These are phyloP conservation scores for Serendipita sp. DNA, from an alignment of 1,284 basidiomycete genomes.

Conservation along the genomic window DNA sequence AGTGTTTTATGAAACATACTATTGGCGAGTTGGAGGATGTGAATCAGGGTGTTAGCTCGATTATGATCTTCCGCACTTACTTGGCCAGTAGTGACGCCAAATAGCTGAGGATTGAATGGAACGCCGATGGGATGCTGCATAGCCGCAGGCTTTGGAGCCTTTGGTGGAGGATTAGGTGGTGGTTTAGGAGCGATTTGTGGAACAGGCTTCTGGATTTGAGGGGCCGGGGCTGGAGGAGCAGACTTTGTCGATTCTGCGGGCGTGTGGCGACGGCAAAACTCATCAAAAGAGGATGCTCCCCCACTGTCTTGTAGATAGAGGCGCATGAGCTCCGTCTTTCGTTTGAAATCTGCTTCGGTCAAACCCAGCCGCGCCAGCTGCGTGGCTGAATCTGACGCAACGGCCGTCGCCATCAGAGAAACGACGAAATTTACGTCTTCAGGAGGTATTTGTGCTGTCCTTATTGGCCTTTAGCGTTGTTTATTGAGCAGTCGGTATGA, in stretches of 20 bases:
- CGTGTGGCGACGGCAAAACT: neutral
- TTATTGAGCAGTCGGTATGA: too few relatives aligned
- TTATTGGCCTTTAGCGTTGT: too few relatives aligned
- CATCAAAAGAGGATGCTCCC: constrained; percentile 3
- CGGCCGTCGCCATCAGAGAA: neutral
- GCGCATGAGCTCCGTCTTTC: constrained; percentile 3
- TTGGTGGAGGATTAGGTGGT: neutral
- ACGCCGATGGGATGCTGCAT: neutral
- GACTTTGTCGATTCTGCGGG: neutral
- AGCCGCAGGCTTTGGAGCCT: neutral
- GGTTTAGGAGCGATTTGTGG: neutral
- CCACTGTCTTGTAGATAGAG: constrained; percentile 3
- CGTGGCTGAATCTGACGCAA: neutral
- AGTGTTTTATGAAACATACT: neutral
- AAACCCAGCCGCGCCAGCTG: constrained; percentile 4
- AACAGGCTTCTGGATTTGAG: neutral
- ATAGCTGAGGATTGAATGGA: neutral
- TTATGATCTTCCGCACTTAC: neutral
- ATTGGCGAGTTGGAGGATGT: neutral
- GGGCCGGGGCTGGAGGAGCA: neutral
- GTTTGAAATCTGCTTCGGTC: neutral
- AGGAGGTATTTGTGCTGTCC: too few relatives aligned
- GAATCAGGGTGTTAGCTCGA: neutral
- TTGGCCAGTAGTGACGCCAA: neutral
- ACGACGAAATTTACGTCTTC: too few relatives aligned